Conservation (phyloP, 1,284 basidiomycete genomes). For the Tilletia walkeri region DNA sequence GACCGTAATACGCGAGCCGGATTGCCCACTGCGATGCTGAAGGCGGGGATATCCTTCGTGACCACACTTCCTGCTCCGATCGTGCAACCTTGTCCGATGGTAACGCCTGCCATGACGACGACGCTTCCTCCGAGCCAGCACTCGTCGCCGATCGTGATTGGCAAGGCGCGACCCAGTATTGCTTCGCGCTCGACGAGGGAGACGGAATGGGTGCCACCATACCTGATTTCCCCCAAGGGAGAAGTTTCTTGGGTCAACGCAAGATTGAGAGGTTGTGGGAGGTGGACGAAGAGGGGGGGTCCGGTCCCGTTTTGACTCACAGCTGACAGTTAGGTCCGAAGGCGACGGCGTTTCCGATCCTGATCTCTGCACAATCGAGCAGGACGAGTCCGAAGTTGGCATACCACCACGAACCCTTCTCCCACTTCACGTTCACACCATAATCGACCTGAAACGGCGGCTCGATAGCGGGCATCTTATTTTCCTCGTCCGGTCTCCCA, state of each 20-base stretch:
- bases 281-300: neutral
- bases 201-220: constrained; percentile 57
- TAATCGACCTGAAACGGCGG: neutral
- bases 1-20: constrained; percentile 59
- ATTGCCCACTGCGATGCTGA: constrained; percentile 59
- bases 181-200: constrained; percentile 55
- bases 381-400: constrained; percentile 20
- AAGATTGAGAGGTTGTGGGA: neutral
- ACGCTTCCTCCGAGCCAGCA: constrained; percentile 60
- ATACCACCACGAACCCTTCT: neutral
- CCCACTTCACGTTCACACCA: neutral
- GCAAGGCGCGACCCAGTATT: constrained; percentile 26
- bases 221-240: constrained; percentile 39
- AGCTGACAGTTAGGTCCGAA: constrained; percentile 54
- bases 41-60: constrained; percentile 58
- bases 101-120: constrained; percentile 59
- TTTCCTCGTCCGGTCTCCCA: neutral
- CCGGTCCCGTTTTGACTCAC: neutral
- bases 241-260: neutral
- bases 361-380: constrained; percentile 37
- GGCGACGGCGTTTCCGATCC: constrained; percentile 56
- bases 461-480: neutral
- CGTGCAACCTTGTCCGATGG: constrained; percentile 59
- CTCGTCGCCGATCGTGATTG: constrained; percentile 58
- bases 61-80: constrained; percentile 61